These are phyloP conservation scores for Neophaeococcomyces mojaviensis DNA, from an alignment of 2,329 filamentous ascomycete genomes.

Conservation along the genomic window DNA sequence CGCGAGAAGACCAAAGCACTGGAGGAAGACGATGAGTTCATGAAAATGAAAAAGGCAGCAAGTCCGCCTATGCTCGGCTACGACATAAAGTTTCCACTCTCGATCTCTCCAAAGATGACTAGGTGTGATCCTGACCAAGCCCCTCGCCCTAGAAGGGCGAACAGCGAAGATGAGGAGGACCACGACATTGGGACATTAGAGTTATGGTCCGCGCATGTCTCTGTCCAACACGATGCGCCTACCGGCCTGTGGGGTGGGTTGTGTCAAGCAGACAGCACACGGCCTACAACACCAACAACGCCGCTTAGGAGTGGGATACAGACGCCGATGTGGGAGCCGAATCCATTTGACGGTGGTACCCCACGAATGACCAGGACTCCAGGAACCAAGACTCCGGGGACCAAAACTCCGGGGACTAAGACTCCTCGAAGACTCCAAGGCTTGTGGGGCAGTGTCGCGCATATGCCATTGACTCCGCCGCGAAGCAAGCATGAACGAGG, in stretches of 20 bases:
- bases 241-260: constrained; percentile 27
- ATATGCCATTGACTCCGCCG: constrained; percentile 33
- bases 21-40: constrained; percentile 30
- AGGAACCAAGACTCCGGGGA: constrained; percentile 26
- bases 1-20: constrained; percentile 15
- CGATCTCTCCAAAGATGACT: constrained; percentile 74
- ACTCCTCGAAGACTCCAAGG: constrained; percentile 22
- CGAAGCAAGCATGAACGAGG: constrained; percentile 43
- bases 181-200: constrained; percentile 39
- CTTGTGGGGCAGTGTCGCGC: constrained; percentile 6
- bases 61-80: constrained; percentile 81
- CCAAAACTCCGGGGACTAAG: constrained; percentile 26
- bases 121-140: constrained; percentile 71
- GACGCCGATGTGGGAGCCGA: constrained; percentile 30
- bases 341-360: constrained; percentile 21
- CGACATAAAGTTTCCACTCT: constrained; percentile 73
- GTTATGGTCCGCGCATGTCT: constrained; percentile 15
- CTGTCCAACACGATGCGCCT: constrained; percentile 8
- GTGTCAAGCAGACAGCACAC: constrained; percentile 24
- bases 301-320: constrained; percentile 28
- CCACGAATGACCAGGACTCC: constrained; percentile 21
- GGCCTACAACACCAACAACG: constrained; percentile 12
- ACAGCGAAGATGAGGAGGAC: constrained; percentile 43
- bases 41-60: constrained; percentile 51
- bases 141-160: constrained; percentile 45